phyloP scores from a whole-genome alignment of 345 rosid species.

The Eutrema heterophyllum region DNA sequence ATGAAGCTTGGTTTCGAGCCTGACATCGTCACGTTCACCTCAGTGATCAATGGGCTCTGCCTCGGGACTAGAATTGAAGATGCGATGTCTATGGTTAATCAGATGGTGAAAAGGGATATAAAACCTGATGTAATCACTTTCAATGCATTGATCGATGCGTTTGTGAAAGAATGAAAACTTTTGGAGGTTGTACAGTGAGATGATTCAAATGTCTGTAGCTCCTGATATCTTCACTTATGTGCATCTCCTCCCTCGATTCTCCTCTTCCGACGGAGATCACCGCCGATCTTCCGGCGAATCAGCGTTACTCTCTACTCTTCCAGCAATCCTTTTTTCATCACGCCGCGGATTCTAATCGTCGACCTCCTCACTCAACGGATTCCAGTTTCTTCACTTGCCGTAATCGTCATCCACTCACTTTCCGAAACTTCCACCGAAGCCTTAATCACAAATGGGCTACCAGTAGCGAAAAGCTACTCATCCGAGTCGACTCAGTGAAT shows the following conservation, averaged over 20 bases:
- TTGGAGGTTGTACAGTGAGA: constrained; percentile 19
- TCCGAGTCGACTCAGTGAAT: too few species aligned
- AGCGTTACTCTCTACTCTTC: constrained; percentile 84
- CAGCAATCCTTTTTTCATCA: constrained; percentile 58
- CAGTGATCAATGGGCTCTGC: constrained; percentile 17
- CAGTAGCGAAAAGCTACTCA: too few species aligned
- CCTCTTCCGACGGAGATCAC: constrained; percentile 58
- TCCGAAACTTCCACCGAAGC: constrained; percentile 85
- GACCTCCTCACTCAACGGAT: constrained; percentile 61
- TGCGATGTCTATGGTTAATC: constrained; percentile 5
- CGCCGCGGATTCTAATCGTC: constrained; percentile 88
- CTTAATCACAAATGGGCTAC: constrained; percentile 38
- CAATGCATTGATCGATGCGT: constrained; percentile 25
- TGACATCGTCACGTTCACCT: constrained; percentile 8
- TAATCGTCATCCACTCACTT: constrained; percentile 59
- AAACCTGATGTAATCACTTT: constrained; percentile 18
- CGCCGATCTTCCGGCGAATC: constrained; percentile 68
- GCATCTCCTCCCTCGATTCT: constrained; percentile 32
- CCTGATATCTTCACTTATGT: constrained; percentile 17
- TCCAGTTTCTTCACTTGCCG: constrained; percentile 60
- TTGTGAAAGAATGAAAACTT: constrained; percentile 20
- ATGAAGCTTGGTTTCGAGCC: constrained; percentile 28
- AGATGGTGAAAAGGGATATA: constrained; percentile 13
- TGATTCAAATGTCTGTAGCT: constrained; percentile 16
- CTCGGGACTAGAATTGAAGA: neutral